phyloP scores from a whole-genome alignment of 73 alveolate species.

The Paramecium sonneborni region DNA sequence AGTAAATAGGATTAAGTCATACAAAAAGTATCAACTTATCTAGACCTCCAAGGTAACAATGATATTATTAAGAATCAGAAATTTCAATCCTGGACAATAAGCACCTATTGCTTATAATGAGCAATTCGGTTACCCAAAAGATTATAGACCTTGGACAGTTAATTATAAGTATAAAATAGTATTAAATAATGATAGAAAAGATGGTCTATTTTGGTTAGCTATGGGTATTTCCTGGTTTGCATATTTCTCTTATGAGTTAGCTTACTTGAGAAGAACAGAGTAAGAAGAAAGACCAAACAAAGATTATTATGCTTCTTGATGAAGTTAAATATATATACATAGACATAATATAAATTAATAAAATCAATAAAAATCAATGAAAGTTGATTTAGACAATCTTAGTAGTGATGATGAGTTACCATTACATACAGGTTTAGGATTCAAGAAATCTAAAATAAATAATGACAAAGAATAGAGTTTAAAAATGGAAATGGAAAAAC shows the following conservation, averaged over 20 bases:
- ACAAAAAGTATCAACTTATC: not conserved
- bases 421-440: not conserved
- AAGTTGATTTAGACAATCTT: not conserved
- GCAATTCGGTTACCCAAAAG: not conserved
- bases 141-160: conserved; percentile 21
- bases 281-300: conserved; percentile 3
- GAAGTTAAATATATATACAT: not conserved
- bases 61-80: not conserved
- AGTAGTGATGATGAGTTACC: not conserved
- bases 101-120: conserved; percentile 1
- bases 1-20: not conserved
- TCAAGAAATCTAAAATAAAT: not conserved
- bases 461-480: not conserved
- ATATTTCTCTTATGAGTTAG: not conserved
- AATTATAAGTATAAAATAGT: not conserved
- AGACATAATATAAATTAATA: not conserved
- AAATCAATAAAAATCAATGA: not conserved
- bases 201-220: not conserved
- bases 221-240: conserved; percentile 18
- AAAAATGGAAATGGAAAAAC: not conserved
- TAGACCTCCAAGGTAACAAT: not conserved
- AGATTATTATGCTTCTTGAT: conserved; percentile 15
- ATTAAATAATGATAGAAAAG: not conserved
- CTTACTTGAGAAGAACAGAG: not conserved
- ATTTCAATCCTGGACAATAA: not conserved